Evolutionary conservation across 306 rosid species (phyloP), one percentile per base, ranked within the genome.

Genomic region (Acacia melanoxylon): DNA sequence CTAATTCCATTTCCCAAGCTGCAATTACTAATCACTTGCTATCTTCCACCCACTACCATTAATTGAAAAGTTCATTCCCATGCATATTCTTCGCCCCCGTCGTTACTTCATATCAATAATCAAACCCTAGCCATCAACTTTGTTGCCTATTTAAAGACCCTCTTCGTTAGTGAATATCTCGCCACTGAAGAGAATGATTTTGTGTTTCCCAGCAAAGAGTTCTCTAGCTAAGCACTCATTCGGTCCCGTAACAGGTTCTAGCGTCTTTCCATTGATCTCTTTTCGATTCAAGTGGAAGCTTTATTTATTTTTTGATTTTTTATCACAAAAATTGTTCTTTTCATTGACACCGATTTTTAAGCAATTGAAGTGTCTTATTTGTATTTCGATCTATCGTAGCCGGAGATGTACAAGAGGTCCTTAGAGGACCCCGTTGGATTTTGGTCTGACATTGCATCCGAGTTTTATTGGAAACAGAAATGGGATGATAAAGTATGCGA

Each of bases 371-470:
- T 37, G 40, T 40, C 19, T 33, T 16, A 19, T 19, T 22, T 65
- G 29, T 70, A 37, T 44, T 31, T 85, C 35, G 58, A 72, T 88
- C 45, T 61, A 15, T 40, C 82, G 98, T 96, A 96, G 81, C 62
- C 85, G 91, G 82, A 93, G 88, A 89, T 92, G 97, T 96, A 96
- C 49, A 86, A 76, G 80, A 87, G 91, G 84, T 96, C 99, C n/a
- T 75, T 92, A 46, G 92, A 90, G 77, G 99, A 96, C 72, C 99
- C 98, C 29, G 91, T 89, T 52, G 94, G 94, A 73, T 96, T 96
- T 83, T 96, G 99, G 99, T 91, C 99, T 15, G 97, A 92, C 19
- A 79, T 96, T 77, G 99, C 99, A 63, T 85, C 94, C 29, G 85
- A 87, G 56, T 96, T 92, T 81, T 90, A 77, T 37, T 96, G 99